A percentile compares a stretch with the other conserved stretches of the same genome.
Evolutionary conservation across 139 green algal species (phyloP).

Genomic region (Dunaliella primolecta): DNA sequence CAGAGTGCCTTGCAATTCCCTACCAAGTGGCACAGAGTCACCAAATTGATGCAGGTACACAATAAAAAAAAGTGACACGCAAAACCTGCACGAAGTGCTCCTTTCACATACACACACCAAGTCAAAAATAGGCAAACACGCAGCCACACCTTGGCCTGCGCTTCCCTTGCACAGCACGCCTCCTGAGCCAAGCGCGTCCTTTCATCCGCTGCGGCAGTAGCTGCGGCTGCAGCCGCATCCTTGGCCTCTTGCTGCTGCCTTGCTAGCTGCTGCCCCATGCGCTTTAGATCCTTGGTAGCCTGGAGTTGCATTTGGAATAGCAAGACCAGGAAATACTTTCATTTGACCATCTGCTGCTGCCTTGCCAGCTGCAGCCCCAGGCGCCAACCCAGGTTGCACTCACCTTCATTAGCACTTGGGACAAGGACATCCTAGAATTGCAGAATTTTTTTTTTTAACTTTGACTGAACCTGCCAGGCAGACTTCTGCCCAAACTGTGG

Average conservation of each 20-base stretch:
- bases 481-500: too few relatives aligned
- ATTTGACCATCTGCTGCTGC: neutral
- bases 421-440: too few relatives aligned
- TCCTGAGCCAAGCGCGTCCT: neutral
- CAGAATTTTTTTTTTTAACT: too few relatives aligned
- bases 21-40: too few relatives aligned
- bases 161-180: neutral
- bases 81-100: too few relatives aligned
- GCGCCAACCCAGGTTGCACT: too few relatives aligned
- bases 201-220: neutral
- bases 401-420: too few relatives aligned
- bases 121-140: neutral
- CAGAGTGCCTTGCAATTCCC: too few relatives aligned
- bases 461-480: too few relatives aligned
- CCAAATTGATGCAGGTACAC: too few relatives aligned
- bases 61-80: too few relatives aligned
- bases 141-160: neutral
- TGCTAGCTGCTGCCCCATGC: slow-evolving; percentile 5
- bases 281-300: neutral
- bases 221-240: neutral
- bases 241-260: neutral
- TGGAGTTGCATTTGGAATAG: neutral
- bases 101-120: neutral
- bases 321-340: too few relatives aligned
- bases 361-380: neutral